Evolutionary conservation across 352 stramenopile species (phyloP).

Genomic region (Lagenidium sp.): DNA sequence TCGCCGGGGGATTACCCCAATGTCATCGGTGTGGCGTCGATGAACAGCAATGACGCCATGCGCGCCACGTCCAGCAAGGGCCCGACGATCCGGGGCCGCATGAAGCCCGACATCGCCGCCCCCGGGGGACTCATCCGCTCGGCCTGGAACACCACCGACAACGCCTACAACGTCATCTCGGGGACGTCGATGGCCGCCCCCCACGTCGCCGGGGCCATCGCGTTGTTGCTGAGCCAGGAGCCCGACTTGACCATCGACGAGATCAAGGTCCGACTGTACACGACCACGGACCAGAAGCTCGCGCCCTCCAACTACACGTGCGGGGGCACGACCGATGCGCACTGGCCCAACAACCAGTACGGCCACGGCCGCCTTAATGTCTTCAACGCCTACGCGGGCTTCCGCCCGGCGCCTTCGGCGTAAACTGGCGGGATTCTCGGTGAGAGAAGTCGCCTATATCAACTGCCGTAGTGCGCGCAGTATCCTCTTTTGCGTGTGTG

Average conservation of each 20-base stretch:
- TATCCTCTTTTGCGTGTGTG: too few species aligned
- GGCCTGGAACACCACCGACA: slow-evolving; percentile 11
- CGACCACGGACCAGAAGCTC: slow-evolving; percentile 5
- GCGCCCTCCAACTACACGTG: slow-evolving; percentile 2
- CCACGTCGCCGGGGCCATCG: slow-evolving; percentile 15
- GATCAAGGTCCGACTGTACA: slow-evolving; percentile 4
- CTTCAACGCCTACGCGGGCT: slow-evolving; percentile 13
- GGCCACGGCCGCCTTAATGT: slow-evolving; percentile 12
- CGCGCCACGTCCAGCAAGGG: slow-evolving; percentile 22
- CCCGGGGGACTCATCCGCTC: slow-evolving; percentile 14
- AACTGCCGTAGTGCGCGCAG: too few species aligned
- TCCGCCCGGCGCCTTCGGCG: slow-evolving; percentile 8
- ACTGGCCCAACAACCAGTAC: slow-evolving; percentile 15
- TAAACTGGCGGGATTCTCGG: too few species aligned
- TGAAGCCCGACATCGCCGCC: slow-evolving; percentile 24
- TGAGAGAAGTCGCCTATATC: too few species aligned
- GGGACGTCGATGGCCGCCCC: slow-evolving; percentile 11
- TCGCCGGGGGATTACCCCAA: slow-evolving; percentile 14
- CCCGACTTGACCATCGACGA: slow-evolving; percentile 8
- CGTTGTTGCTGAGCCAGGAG: slow-evolving; percentile 14
- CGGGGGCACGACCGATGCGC: slow-evolving; percentile 3
- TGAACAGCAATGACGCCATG: slow-evolving; percentile 11
- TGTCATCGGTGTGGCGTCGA: too few species aligned
- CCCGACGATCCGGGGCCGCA: slow-evolving; percentile 5
- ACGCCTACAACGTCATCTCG: slow-evolving; percentile 16